A percentile compares a stretch with the other conserved stretches of the same genome.
phyloP scores from a whole-genome alignment of 306 rosid species.

The Hylodesmum podocarpum region DNA sequence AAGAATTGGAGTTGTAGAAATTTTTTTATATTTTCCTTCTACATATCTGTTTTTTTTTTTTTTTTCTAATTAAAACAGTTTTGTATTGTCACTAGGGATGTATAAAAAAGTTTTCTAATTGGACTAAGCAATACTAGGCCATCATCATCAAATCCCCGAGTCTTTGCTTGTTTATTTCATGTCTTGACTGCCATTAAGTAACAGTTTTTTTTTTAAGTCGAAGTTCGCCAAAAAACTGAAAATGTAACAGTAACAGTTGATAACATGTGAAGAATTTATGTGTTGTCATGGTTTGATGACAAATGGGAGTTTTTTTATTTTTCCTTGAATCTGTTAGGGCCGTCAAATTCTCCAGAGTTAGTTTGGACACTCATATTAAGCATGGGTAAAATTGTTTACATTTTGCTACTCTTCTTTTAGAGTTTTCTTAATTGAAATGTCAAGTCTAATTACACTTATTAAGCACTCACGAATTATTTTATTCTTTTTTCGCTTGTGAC shows the following conservation, averaged over 20 bases:
- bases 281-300: not conserved
- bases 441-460: too few relatives aligned
- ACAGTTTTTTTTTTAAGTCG: not conserved
- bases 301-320: not conserved
- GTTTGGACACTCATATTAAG: not conserved
- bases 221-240: too few relatives aligned
- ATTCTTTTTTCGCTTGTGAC: too few relatives aligned
- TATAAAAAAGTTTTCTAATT: conserved; percentile 6
- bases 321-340: not conserved
- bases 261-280: not conserved
- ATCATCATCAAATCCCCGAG: not conserved
- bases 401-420: too few relatives aligned
- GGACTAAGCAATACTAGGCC: not conserved
- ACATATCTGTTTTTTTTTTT: conserved; percentile 6
- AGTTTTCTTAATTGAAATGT: too few relatives aligned
- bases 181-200: not conserved
- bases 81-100: conserved; percentile 24
- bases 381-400: not conserved
- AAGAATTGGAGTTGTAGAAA: conserved; percentile 23
- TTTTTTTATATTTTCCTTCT: conserved; percentile 1
- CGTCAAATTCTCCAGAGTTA: not conserved
- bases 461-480: too few relatives aligned
- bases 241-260: too few relatives aligned
- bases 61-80: conserved; percentile 7
- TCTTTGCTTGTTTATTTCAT: not conserved